Conservation (phyloP, 225 moss, liverwort and hornwort genomes). For the Sphagnum contortum region DNA sequence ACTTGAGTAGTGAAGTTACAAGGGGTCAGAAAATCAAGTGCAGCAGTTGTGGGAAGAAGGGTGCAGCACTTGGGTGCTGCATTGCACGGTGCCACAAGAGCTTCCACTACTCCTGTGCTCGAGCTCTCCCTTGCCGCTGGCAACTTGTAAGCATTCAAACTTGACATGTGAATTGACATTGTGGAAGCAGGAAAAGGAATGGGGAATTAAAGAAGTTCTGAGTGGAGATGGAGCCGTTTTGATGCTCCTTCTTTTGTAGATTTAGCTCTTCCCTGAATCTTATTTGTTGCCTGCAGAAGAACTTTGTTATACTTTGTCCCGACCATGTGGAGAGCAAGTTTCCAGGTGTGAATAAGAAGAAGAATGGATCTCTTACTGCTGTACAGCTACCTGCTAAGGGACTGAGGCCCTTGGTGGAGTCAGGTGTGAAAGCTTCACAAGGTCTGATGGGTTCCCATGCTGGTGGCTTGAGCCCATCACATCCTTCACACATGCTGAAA, state of each 20-base stretch:
- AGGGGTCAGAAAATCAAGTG: constrained; percentile 38
- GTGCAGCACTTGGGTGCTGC: constrained; percentile 55
- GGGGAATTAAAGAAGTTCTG: no score
- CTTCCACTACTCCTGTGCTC: constrained; percentile 46
- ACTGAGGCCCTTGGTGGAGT: neutral
- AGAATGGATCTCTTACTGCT: constrained; percentile 3
- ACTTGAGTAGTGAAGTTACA: constrained; percentile 23
- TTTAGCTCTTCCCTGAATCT: neutral
- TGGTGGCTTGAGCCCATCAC: neutral
- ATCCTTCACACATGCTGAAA: constrained; percentile 3
- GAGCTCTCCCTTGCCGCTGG: constrained; percentile 20
- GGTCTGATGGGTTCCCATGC: neutral
- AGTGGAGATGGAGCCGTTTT: no score
- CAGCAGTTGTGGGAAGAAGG: constrained; percentile 26
- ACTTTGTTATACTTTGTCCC: constrained; percentile 42
- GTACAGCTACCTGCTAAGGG: neutral
- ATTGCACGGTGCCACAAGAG: constrained; percentile 31
- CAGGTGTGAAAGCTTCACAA: neutral
- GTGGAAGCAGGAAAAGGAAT: neutral
- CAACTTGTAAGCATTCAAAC: constrained; percentile 21
- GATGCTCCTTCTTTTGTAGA: no score
- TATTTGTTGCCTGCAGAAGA: constrained; percentile 16
- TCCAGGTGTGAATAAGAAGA: constrained; percentile 9
- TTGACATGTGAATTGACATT: constrained; percentile 7
- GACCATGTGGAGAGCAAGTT: constrained; percentile 23